Conservation (phyloP, 352 stramenopile species). For the Phytopythium delawarense region DNA sequence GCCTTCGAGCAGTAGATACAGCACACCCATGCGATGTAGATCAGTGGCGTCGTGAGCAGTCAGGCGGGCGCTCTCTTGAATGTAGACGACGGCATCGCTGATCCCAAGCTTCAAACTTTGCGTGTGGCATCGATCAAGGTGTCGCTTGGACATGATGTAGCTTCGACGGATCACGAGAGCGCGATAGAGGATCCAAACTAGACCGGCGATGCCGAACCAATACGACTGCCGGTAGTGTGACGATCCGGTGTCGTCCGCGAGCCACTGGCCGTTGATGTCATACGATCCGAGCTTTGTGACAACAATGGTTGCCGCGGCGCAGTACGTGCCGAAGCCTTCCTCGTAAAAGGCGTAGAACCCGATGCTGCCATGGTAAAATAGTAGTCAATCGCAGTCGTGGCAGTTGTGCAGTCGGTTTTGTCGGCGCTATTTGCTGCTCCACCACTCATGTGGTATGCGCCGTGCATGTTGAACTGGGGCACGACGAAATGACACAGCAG, state of each 20-base stretch:
- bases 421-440: neutral
- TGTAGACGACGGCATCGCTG: conserved; percentile 6
- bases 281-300: conserved; percentile 13
- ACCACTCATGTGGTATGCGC: conserved; percentile 1
- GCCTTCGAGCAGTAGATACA: conserved; percentile 22
- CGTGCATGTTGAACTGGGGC: conserved; percentile 6
- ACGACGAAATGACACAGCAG: conserved; percentile 26
- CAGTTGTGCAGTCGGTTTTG: too few relatives aligned
- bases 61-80: conserved; percentile 18
- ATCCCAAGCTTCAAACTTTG: too few relatives aligned
- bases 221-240: conserved; percentile 9
- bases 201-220: conserved; percentile 5
- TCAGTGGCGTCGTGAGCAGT: conserved; percentile 15
- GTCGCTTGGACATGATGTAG: neutral
- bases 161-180: conserved; percentile 8
- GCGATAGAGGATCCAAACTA: conserved; percentile 5
- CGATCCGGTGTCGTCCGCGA: conserved; percentile 8
- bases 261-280: conserved; percentile 4
- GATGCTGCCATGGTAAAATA: conserved; percentile 20
- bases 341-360: conserved; percentile 15
- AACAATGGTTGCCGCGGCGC: conserved; percentile 16
- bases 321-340: conserved; percentile 19
- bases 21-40: conserved; percentile 10
- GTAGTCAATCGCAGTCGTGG: conserved; percentile 9
- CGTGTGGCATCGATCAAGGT: too few relatives aligned